These are phyloP conservation scores for Tetrahymena borealis DNA, from an alignment of 73 alveolate genomes.

Conservation along the genomic window DNA sequence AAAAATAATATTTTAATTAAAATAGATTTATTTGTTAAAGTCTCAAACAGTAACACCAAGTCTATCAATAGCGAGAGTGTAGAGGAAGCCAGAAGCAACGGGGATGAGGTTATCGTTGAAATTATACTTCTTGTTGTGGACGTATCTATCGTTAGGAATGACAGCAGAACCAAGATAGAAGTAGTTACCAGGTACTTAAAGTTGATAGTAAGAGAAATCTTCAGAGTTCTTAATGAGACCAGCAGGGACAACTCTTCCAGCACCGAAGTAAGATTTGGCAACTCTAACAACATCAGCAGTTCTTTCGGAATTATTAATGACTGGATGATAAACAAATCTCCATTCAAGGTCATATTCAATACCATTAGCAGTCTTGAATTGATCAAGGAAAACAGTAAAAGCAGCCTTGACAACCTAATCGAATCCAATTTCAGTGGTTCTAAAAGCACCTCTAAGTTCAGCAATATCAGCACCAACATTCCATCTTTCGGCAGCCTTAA, in stretches of 20 bases:
- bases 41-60: neutral
- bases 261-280: neutral
- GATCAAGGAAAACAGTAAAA: neutral
- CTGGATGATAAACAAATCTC: neutral
- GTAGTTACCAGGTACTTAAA: slow-evolving; percentile 60
- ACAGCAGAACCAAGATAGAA: slow-evolving; percentile 41
- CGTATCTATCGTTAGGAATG: slow-evolving; percentile 14
- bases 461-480: slow-evolving; percentile 3
- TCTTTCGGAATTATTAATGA: neutral
- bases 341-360: neutral
- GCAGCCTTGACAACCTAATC: neutral
- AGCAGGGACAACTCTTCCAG: neutral
- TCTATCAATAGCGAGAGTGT: neutral
- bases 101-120: neutral
- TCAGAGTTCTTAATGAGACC: slow-evolving; percentile 45
- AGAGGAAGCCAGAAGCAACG: neutral
- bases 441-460: neutral
- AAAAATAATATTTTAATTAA: neutral
- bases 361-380: neutral
- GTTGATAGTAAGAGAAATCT: slow-evolving; percentile 59
- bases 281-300: neutral
- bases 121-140: neutral
- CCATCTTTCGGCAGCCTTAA: slow-evolving; percentile 11
- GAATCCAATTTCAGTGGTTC: neutral
- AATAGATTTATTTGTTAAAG: too few species aligned